Conservation (phyloP, 441 rosid genomes). For the Euphorbia schlechtendalii region DNA sequence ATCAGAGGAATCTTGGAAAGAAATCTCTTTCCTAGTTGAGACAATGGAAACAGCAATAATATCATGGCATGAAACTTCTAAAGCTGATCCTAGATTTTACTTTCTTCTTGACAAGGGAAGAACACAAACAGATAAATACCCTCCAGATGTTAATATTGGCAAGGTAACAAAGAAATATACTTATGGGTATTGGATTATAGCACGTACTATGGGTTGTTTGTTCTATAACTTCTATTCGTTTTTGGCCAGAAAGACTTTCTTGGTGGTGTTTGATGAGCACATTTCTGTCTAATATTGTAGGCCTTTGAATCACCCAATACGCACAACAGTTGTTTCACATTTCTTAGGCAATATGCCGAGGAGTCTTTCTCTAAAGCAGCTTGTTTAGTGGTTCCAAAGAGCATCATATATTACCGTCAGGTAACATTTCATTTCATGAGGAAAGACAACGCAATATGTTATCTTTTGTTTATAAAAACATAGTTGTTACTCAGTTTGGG, state of each 20-base stretch:
- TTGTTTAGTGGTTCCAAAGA: slow-evolving; percentile 77
- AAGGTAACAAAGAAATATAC: slow-evolving; percentile 43
- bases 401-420: slow-evolving; percentile 93
- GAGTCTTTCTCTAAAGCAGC: slow-evolving; percentile 79
- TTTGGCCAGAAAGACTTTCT: slow-evolving; percentile 3
- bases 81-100: slow-evolving; percentile 71
- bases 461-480: background rate
- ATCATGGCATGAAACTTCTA: slow-evolving; percentile 79
- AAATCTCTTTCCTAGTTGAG: slow-evolving; percentile 55
- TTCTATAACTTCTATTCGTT: background rate
- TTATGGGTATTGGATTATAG: background rate
- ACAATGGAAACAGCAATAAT: slow-evolving; percentile 79
- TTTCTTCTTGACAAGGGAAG: slow-evolving; percentile 74
- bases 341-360: slow-evolving; percentile 83
- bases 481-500: background rate
- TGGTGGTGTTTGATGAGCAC: background rate
- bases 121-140: slow-evolving; percentile 70
- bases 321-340: slow-evolving; percentile 77
- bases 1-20: slow-evolving; percentile 52
- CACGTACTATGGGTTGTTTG: background rate
- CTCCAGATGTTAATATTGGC: slow-evolving; percentile 80
- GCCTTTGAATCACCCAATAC: slow-evolving; percentile 93
- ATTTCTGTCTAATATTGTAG: slow-evolving; percentile 34
- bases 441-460: background rate
- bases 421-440: slow-evolving; percentile 28